Conservation (phyloP, 2,329 filamentous ascomycete genomes). For the Xylariaceae sp. region DNA sequence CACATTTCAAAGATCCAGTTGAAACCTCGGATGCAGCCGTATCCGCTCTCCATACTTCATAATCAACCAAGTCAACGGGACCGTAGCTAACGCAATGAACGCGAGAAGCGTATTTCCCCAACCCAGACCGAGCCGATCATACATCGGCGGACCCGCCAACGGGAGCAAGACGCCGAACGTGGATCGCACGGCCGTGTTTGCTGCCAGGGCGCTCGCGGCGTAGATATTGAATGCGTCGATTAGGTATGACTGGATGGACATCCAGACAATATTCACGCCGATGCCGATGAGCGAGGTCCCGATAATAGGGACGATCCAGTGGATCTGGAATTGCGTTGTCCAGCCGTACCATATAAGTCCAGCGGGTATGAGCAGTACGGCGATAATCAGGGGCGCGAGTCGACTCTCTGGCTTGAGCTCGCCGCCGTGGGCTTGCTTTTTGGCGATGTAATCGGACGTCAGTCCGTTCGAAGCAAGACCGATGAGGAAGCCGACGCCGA, state of each 20-base stretch:
- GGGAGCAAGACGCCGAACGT: conserved; percentile 51
- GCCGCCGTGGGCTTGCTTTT: conserved; percentile 38
- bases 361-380: conserved; percentile 23
- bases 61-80: conserved; percentile 21
- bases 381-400: conserved; percentile 19
- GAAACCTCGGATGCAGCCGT: conserved; percentile 12
- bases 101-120: conserved; percentile 33
- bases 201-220: conserved; percentile 46
- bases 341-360: conserved; percentile 36
- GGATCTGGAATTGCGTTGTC: conserved; percentile 30
- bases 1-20: neutral
- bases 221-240: conserved; percentile 45
- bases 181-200: conserved; percentile 49
- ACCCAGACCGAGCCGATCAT: conserved; percentile 28
- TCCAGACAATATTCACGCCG: conserved; percentile 37
- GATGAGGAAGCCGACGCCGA: conserved; percentile 44
- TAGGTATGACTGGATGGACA: conserved; percentile 53
- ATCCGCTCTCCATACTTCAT: conserved; percentile 25
- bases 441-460: conserved; percentile 38
- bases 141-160: conserved; percentile 38
- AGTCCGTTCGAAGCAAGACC: conserved; percentile 30
- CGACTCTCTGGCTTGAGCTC: conserved; percentile 29
- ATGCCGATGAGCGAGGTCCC: conserved; percentile 43
- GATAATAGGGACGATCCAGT: conserved; percentile 51
- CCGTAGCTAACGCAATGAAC: conserved; percentile 29